phyloP scores from a whole-genome alignment of 345 rosid species.

The Gossypium raimondii region DNA sequence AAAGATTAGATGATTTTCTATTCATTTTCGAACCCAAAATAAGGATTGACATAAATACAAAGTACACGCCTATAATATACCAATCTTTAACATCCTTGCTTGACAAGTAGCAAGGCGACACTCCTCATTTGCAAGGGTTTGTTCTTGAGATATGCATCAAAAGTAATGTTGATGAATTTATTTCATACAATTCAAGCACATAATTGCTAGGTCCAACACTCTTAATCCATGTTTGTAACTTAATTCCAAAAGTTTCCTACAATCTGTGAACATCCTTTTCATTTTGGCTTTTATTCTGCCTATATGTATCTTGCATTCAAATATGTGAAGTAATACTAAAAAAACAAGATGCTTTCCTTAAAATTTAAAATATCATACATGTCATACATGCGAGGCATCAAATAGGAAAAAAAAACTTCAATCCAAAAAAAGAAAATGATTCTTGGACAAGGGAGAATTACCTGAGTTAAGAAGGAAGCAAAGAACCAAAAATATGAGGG shows the following conservation, averaged over 20 bases:
- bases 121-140: neutral
- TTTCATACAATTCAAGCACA: neutral
- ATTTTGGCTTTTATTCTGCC: neutral
- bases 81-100: neutral
- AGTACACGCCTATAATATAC: neutral
- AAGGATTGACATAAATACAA: neutral
- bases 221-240: neutral
- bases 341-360: neutral
- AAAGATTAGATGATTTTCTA: neutral
- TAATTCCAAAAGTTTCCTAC: neutral
- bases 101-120: neutral
- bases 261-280: neutral
- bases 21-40: neutral
- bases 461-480: conserved; percentile 68
- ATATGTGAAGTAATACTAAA: neutral
- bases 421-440: neutral
- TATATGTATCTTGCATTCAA: neutral
- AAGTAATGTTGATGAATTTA: neutral
- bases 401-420: neutral
- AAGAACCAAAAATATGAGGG: conserved; percentile 74
- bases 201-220: neutral
- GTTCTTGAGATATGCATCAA: neutral
- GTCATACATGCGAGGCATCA: neutral
- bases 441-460: conserved; percentile 24
- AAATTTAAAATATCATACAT: neutral